Evolutionary conservation across 305 asterid genomes (phyloP).

Genomic region (Fraxinus ornus): DNA sequence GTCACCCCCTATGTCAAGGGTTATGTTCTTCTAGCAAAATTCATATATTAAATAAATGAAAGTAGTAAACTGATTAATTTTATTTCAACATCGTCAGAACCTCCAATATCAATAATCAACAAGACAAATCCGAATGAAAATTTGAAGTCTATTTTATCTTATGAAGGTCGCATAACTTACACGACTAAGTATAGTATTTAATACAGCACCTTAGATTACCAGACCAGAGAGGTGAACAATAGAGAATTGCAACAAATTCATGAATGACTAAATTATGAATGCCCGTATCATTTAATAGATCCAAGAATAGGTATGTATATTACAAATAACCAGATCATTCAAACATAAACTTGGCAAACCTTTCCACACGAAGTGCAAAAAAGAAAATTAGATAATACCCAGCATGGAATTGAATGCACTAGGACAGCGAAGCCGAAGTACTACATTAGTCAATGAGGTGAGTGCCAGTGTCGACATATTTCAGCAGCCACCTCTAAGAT

Average conservation of each 20-base stretch:
- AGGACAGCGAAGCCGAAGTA: not conserved
- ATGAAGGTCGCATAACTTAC: not conserved
- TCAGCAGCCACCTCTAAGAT: conserved; percentile 1
- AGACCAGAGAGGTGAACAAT: not conserved
- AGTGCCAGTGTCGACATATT: not conserved
- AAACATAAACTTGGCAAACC: not conserved
- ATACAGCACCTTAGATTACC: not conserved
- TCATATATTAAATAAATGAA: not conserved
- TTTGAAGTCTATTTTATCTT: not conserved
- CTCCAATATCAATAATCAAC: not conserved
- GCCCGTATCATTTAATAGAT: not conserved
- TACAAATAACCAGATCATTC: not conserved
- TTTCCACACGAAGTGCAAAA: not conserved
- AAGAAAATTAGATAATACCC: not conserved
- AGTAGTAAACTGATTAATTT: not conserved
- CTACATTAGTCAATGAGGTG: not conserved
- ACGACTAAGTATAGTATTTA: not conserved
- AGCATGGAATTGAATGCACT: not conserved
- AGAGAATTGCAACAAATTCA: not conserved
- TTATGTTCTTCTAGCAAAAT: too few relatives aligned
- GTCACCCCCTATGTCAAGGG: too few relatives aligned
- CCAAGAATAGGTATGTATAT: not conserved
- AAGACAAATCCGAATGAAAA: not conserved
- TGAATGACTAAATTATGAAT: not conserved
- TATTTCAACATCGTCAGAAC: not conserved